These are phyloP conservation scores for Letharia lupina DNA, from an alignment of 495 filamentous ascomycete genomes.

Conservation along the genomic window DNA sequence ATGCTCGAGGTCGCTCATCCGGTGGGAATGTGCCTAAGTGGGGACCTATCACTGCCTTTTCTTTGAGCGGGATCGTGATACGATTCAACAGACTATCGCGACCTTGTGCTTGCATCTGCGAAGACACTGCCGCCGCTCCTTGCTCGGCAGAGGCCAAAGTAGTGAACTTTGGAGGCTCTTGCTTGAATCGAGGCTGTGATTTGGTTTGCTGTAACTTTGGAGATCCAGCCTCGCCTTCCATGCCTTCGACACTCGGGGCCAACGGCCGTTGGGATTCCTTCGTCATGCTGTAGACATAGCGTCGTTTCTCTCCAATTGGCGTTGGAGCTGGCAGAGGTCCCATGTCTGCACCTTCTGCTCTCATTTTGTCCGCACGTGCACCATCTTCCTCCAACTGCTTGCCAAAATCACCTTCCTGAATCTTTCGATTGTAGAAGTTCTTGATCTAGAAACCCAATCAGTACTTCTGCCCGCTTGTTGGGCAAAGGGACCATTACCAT, in stretches of 20 bases:
- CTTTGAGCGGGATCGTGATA: constrained; percentile 15
- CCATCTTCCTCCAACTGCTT: constrained; percentile 60
- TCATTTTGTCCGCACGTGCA: constrained; percentile 61
- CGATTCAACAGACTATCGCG: constrained; percentile 15
- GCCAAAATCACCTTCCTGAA: constrained; percentile 54
- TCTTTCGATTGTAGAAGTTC: constrained; percentile 76
- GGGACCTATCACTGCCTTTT: constrained; percentile 19
- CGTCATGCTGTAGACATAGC: constrained; percentile 46
- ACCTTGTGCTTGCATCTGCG: constrained; percentile 14
- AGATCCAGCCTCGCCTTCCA: constrained; percentile 47
- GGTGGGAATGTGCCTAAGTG: constrained; percentile 20
- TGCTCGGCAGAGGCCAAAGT: constrained; percentile 31
- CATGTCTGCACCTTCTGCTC: constrained; percentile 57
- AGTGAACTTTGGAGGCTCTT: constrained; percentile 28
- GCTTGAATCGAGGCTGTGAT: constrained; percentile 25
- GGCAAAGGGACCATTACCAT: constrained; percentile 57
- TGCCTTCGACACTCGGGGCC: constrained; percentile 49
- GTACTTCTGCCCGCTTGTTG: constrained; percentile 8
- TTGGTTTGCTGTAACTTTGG: constrained; percentile 36
- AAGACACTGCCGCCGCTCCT: constrained; percentile 28
- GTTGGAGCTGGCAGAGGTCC: constrained; percentile 56
- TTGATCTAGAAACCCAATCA: constrained; percentile 56
- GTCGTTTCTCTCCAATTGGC: constrained; percentile 49
- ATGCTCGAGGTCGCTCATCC: constrained; percentile 14
- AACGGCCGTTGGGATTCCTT: constrained; percentile 51